phyloP scores from a whole-genome alignment of 345 rosid species.

The Sisymbrium irio region DNA sequence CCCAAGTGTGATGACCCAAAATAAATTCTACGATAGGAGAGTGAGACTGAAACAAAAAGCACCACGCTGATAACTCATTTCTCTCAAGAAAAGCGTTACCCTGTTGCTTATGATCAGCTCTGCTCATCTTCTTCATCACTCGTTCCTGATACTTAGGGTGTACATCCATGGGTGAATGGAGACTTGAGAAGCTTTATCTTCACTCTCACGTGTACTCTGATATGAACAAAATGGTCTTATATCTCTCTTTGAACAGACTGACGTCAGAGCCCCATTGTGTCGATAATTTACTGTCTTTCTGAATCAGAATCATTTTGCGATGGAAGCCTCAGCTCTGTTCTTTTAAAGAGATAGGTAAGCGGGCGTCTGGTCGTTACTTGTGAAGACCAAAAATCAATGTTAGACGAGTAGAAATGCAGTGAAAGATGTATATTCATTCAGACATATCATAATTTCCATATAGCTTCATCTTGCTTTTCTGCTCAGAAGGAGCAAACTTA shows the following conservation, averaged over 20 bases:
- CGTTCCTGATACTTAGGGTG: background rate
- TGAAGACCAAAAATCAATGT: background rate
- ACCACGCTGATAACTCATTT: background rate
- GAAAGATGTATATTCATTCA: background rate
- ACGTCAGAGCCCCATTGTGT: background rate
- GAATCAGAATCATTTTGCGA: background rate
- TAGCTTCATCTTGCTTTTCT: slow-evolving; percentile 2
- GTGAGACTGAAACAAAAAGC: background rate
- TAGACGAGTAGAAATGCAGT: background rate
- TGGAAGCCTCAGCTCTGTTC: background rate
- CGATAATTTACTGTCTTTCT: background rate
- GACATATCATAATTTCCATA: background rate
- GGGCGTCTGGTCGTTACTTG: background rate
- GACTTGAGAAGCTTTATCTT: background rate
- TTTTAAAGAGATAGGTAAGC: background rate
- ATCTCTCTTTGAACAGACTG: background rate
- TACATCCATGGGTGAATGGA: background rate
- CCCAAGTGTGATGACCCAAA: background rate
- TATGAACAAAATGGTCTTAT: background rate
- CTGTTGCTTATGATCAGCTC: background rate
- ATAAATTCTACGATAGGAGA: background rate
- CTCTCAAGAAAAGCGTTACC: background rate
- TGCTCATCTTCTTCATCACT: background rate
- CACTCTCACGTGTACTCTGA: background rate
- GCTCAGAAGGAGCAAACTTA: background rate